A percentile compares a stretch with the other conserved stretches of the same genome.
These are phyloP conservation scores for Lentithecium fluviatile DNA, from an alignment of 495 filamentous ascomycete genomes.

Conservation along the genomic window DNA sequence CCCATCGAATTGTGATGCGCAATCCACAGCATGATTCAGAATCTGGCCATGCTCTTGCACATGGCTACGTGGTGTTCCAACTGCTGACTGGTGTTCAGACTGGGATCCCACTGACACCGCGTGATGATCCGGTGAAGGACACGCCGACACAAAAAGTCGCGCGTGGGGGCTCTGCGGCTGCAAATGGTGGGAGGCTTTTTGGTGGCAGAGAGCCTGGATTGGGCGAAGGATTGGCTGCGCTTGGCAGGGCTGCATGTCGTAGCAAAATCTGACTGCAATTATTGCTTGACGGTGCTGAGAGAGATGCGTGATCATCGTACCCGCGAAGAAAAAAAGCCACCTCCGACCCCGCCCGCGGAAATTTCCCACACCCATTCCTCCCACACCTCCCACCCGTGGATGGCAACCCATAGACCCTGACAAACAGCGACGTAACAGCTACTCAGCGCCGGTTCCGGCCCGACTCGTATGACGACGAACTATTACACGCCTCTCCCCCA, in stretches of 20 bases:
- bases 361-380: constrained; percentile 2
- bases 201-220: constrained; percentile 8
- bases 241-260: constrained; percentile 23
- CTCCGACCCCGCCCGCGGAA: constrained; percentile 11
- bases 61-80: too few relatives aligned
- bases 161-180: constrained; percentile 10
- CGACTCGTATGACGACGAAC: constrained; percentile 27
- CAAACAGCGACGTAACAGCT: constrained; percentile 15
- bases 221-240: constrained; percentile 7
- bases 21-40: too few relatives aligned
- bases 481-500: constrained; percentile 13
- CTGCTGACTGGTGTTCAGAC: constrained; percentile 28
- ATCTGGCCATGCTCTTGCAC: too few relatives aligned
- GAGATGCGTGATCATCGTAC: neutral
- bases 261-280: constrained; percentile 2
- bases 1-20: too few relatives aligned
- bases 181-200: constrained; percentile 2
- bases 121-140: constrained; percentile 9
- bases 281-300: neutral
- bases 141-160: neutral
- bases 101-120: constrained; percentile 40
- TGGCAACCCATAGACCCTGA: neutral
- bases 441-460: neutral
- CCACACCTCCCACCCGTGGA: constrained; percentile 3
- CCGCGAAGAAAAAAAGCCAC: constrained; percentile 11